Evolutionary conservation across 305 asterid species (phyloP).

Genomic region (Plantago rigida): DNA sequence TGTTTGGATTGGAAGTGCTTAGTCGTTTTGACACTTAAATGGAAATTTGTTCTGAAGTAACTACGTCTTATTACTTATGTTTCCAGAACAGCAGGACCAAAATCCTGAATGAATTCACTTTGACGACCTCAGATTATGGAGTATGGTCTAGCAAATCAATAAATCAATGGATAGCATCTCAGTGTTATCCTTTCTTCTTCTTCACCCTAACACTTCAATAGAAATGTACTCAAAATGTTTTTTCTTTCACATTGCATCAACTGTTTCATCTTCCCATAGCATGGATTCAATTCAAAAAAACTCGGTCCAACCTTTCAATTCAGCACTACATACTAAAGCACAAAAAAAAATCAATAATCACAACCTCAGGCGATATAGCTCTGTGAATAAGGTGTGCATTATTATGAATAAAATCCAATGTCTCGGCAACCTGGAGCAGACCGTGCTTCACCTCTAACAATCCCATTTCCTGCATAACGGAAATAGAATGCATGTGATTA

Average conservation of each 20-base stretch:
- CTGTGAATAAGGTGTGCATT: slow-evolving; percentile 88
- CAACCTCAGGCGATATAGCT: slow-evolving; percentile 87
- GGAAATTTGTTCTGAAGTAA: not conserved
- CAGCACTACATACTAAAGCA: too few relatives aligned
- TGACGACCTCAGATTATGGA: too few relatives aligned
- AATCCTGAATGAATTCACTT: not conserved
- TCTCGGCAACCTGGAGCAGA: slow-evolving; percentile 86
- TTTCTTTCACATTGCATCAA: too few relatives aligned
- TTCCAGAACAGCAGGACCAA: slow-evolving; percentile 4
- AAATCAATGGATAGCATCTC: too few relatives aligned
- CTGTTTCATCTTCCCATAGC: too few relatives aligned
- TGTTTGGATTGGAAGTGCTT: not conserved
- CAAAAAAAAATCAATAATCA: not conserved
- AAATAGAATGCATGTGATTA: slow-evolving; percentile 12
- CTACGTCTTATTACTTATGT: not conserved
- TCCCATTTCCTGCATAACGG: slow-evolving; percentile 75
- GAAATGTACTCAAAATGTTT: too few relatives aligned
- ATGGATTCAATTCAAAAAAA: too few relatives aligned
- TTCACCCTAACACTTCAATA: too few relatives aligned
- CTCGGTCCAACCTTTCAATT: too few relatives aligned
- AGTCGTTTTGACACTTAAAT: not conserved
- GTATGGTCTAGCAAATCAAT: too few relatives aligned
- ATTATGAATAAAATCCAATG: slow-evolving; percentile 89
- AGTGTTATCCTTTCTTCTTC: too few relatives aligned
- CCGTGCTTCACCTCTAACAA: slow-evolving; percentile 95